Evolutionary conservation across 208 protist genomes (phyloP).

Genomic region (Balamuthia mandrillaris): DNA sequence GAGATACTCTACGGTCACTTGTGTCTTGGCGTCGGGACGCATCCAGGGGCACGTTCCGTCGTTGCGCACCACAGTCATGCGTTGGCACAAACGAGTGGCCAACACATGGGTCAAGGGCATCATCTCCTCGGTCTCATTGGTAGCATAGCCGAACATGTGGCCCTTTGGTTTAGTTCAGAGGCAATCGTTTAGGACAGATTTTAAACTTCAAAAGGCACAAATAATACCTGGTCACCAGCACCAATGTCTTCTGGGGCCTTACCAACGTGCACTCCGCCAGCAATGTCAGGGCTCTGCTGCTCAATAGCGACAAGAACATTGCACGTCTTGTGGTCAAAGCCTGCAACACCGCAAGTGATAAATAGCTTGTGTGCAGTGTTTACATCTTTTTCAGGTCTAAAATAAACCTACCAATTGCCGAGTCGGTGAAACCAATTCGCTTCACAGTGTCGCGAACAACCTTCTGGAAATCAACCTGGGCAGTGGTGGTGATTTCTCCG

Average conservation of each 20-base stretch:
- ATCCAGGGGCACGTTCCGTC: slow-evolving; percentile 88
- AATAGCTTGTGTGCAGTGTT: background rate
- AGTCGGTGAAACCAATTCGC: slow-evolving; percentile 96
- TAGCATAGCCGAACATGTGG: slow-evolving; percentile 99
- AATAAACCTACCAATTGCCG: slow-evolving; percentile 61
- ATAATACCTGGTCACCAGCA: slow-evolving; percentile 98
- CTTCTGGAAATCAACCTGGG: slow-evolving; percentile 92
- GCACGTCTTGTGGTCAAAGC: slow-evolving; percentile 97
- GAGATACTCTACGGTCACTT: slow-evolving; percentile 98
- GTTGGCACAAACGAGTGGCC: slow-evolving; percentile 85
- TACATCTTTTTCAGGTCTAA: background rate
- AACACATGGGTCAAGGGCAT: slow-evolving; percentile 97
- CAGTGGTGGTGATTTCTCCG: slow-evolving; percentile 98
- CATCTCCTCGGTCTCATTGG: slow-evolving; percentile 95
- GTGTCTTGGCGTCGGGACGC: slow-evolving; percentile 98
- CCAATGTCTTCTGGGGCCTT: slow-evolving; percentile 91
- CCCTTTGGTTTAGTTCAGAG: too few relatives aligned
- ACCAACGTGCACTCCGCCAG: slow-evolving; percentile 90
- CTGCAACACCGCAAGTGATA: slow-evolving; percentile 54
- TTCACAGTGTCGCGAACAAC: slow-evolving; percentile 94
- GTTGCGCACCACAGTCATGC: slow-evolving; percentile 93
- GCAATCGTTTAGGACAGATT: background rate
- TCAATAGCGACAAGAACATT: slow-evolving; percentile 94
- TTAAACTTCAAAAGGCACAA: background rate
- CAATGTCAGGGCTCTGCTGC: slow-evolving; percentile 98